Evolutionary conservation across 192 early-diverging fungal genomes (phyloP), one percentile per base, ranked within the genome.

Genomic region (Oehlia diaphana): DNA sequence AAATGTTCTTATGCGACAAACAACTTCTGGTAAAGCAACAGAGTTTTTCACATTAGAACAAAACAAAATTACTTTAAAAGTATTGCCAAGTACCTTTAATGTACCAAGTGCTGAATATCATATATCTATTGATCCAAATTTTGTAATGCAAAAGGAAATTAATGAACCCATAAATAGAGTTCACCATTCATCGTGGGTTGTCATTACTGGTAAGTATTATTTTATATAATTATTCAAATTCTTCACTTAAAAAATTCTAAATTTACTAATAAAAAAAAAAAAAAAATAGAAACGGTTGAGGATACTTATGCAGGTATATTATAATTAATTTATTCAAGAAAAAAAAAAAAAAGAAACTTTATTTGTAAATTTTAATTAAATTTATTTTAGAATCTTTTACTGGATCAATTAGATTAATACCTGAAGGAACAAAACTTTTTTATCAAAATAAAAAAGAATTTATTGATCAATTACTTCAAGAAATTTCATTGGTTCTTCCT

Each of bases 61-160:
- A 47, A 10, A n/a, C 13, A 44, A 21, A 4, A 5, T 70, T 19
- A 8, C 19, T 10, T 10, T 70, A 35, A 39, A 70, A 9, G 5
- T 70, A 44, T 39, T 70, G 12, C 7, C 14, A 39, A 70, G 68
- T 42, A 70, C 68, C 0, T 70, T 70, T 26, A 70, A 44, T 70
- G 19, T 21, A 70, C 68, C 21, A 4, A 70, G 23, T 42, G 21
- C 1, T 6, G 19, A 39, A 21, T 70, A 70, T 44, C 21, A n/a
- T 21, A 9, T 70, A 10, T 16, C 19, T 2, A 39, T 70, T 44
- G 68, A 70, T 3, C 3, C 31, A 35, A n/a, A 70, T 70, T 70
- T 70, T 70, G 68, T 44, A 35, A 70, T 12, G 33, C 35, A 21
- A 8, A 37, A 21, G 5, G 39, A 47, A 2, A n/a, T 42, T n/a